Conservation (phyloP, 2,329 filamentous ascomycete genomes). For the Monosporascus sp. region DNA sequence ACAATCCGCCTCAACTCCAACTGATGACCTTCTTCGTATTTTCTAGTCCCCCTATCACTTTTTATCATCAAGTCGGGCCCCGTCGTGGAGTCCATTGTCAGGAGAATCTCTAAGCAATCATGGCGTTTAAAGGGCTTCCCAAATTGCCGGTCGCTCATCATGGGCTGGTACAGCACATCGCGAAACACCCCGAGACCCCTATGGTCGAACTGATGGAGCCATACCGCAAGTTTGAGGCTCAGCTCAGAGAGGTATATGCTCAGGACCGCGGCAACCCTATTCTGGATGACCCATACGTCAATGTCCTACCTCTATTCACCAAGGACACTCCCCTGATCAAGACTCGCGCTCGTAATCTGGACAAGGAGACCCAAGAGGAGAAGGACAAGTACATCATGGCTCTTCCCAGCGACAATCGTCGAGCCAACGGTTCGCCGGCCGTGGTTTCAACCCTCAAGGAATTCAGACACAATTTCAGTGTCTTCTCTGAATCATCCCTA, state of each 20-base stretch:
- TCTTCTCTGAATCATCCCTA: constrained; percentile 77
- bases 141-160: constrained; percentile 41
- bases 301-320: constrained; percentile 62
- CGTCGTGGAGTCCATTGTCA: not conserved
- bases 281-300: constrained; percentile 53
- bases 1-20: no score
- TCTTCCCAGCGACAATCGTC: constrained; percentile 57
- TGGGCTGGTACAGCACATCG: constrained; percentile 49
- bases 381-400: constrained; percentile 66
- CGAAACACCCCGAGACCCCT: constrained; percentile 46
- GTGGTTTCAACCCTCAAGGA: constrained; percentile 62
- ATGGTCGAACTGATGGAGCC: constrained; percentile 58
- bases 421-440: constrained; percentile 58
- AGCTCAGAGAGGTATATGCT: constrained; percentile 63
- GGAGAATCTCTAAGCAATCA: constrained; percentile 13
- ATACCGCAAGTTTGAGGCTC: constrained; percentile 63
- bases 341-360: constrained; percentile 57
- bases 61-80: not conserved
- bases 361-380: constrained; percentile 53
- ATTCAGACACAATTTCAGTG: constrained; percentile 72
- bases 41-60: not conserved
- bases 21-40: no score
- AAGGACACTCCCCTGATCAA: constrained; percentile 52
- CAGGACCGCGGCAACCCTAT: constrained; percentile 59
- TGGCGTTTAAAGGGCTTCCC: constrained; percentile 36